A percentile compares a stretch with the other conserved stretches of the same genome.
These are phyloP conservation scores for Lichtheimia ornata DNA, from an alignment of 371 early-diverging fungal species.

Conservation along the genomic window DNA sequence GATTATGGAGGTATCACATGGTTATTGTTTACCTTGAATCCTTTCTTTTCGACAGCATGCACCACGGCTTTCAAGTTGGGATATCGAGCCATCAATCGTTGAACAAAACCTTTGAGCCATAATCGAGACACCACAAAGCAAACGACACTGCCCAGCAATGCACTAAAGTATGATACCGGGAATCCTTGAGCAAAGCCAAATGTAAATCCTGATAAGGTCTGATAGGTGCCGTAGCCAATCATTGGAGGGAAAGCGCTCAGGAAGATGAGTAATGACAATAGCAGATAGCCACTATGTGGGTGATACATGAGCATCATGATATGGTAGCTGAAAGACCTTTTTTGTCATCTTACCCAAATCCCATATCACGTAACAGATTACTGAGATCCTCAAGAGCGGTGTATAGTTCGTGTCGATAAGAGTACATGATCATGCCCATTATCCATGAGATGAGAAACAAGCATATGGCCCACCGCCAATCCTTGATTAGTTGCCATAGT, in stretches of 20 bases:
- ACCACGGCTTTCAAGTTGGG: conserved; percentile 60
- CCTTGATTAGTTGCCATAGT: conserved; percentile 10
- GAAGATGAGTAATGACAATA: conserved; percentile 46
- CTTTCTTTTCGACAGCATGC: conserved; percentile 67
- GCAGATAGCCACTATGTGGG: conserved; percentile 37
- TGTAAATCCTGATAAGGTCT: conserved; percentile 68
- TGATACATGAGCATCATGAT: background rate
- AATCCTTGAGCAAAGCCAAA: conserved; percentile 66
- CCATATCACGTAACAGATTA: conserved; percentile 31
- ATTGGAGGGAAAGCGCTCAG: conserved; percentile 69
- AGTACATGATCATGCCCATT: conserved; percentile 24
- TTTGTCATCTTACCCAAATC: conserved; percentile 23
- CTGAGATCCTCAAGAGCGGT: conserved; percentile 37
- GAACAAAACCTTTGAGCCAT: conserved; percentile 54
- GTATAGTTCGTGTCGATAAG: conserved; percentile 34
- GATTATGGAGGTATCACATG: background rate
- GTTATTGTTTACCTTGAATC: conserved; percentile 56
- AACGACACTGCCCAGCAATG: conserved; percentile 56
- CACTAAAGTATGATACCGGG: conserved; percentile 59
- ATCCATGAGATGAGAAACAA: conserved; percentile 14
- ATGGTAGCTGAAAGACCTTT: background rate
- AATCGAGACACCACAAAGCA: conserved; percentile 63
- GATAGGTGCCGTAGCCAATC: conserved; percentile 66
- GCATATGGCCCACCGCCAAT: conserved; percentile 15
- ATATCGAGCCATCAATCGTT: conserved; percentile 51